These are phyloP conservation scores for Gossypium gossypioides DNA, from an alignment of 441 rosid species.

Conservation along the genomic window DNA sequence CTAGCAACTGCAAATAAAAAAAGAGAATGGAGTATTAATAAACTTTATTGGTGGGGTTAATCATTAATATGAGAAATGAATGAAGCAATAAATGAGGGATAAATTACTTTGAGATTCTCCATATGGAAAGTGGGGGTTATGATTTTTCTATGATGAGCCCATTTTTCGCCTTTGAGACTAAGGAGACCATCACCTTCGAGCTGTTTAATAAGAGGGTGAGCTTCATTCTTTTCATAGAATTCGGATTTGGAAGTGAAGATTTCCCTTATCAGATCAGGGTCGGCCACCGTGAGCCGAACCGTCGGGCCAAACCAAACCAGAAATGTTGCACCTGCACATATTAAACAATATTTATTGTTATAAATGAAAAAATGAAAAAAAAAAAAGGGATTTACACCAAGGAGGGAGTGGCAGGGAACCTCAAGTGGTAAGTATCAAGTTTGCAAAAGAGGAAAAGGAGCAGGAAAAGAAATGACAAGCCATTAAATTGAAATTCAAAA, in stretches of 20 bases:
- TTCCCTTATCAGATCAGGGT: conserved; percentile 82
- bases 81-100: neutral
- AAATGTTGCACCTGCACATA: conserved; percentile 56
- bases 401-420: conserved; percentile 31
- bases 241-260: conserved; percentile 68
- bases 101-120: conserved; percentile 82
- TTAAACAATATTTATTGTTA: neutral
- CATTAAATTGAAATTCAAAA: conserved; percentile 25
- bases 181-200: conserved; percentile 95
- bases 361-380: neutral
- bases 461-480: conserved; percentile 25
- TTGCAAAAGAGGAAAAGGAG: conserved; percentile 41
- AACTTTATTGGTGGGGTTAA: neutral
- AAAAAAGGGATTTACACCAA: conserved; percentile 18
- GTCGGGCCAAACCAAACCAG: conserved; percentile 96
- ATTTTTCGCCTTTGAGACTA: conserved; percentile 82
- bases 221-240: conserved; percentile 72
- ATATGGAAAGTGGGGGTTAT: conserved; percentile 73
- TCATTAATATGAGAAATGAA: neutral
- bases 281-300: conserved; percentile 72
- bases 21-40: neutral
- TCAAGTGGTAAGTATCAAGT: conserved; percentile 44
- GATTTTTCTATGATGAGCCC: conserved; percentile 87
- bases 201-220: conserved; percentile 79
- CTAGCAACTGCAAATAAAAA: conserved; percentile 35